These are phyloP conservation scores for Beta lomatogona DNA, from an alignment of 179 eudicot species.

Conservation along the genomic window DNA sequence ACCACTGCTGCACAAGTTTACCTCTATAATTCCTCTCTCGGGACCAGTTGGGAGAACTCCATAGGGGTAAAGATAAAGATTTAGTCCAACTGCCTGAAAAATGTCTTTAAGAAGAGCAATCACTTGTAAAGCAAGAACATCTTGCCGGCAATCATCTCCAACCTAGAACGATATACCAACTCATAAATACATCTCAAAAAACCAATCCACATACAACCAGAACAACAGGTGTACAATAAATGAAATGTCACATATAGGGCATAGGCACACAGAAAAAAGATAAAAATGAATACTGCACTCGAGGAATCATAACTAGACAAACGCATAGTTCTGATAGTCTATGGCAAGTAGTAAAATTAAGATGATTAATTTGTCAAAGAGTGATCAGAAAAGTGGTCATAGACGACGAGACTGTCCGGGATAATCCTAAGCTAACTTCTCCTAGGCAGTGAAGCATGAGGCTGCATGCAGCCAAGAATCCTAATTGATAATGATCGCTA, in stretches of 20 bases:
- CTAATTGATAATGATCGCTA: not conserved
- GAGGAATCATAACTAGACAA: no score
- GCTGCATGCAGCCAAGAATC: not conserved
- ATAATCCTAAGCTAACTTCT: not conserved
- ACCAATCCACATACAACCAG: not conserved
- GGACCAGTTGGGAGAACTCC: slow-evolving; percentile 99
- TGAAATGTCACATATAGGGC: not conserved
- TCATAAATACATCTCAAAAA: slow-evolving; percentile 10
- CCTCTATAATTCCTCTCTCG: slow-evolving; percentile 95
- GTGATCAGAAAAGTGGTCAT: not conserved
- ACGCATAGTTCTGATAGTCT: not conserved
- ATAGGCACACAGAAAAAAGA: not conserved
- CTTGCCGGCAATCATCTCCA: slow-evolving; percentile 99
- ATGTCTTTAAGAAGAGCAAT: slow-evolving; percentile 90
- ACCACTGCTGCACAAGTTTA: slow-evolving; percentile 24
- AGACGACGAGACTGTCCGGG: not conserved
- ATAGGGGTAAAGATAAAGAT: slow-evolving; percentile 90
- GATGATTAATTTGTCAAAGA: not conserved
- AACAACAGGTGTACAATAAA: not conserved
- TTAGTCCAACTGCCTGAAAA: slow-evolving; percentile 78
- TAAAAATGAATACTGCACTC: no score
- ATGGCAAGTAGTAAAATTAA: not conserved
- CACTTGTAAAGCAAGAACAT: slow-evolving; percentile 97
- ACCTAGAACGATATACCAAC: slow-evolving; percentile 48
- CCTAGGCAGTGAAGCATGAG: not conserved